phyloP scores from a whole-genome alignment of 2,329 filamentous ascomycete species.

The Trichoderma breve region DNA sequence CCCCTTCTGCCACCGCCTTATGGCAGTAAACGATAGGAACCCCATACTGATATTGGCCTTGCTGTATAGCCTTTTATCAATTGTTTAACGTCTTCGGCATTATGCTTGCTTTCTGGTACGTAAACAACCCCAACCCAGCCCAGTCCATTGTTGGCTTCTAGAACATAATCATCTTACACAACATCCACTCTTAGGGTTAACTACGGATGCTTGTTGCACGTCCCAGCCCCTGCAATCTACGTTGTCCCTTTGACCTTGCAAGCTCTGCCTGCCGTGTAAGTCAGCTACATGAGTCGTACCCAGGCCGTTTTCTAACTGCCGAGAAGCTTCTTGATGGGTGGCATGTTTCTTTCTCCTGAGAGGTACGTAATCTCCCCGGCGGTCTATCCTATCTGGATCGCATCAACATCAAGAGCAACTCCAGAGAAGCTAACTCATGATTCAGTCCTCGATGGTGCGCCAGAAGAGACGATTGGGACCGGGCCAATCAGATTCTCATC shows the following conservation, averaged over 20 bases:
- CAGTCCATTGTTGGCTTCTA: not conserved
- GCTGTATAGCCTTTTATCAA: constrained; percentile 44
- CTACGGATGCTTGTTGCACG: constrained; percentile 50
- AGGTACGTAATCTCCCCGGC: constrained; percentile 29
- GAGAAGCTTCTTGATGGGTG: constrained; percentile 49
- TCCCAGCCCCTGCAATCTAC: constrained; percentile 49
- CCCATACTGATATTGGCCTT: not conserved
- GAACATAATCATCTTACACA: constrained; percentile 28
- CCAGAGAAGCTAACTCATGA: constrained; percentile 23
- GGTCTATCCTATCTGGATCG: not conserved
- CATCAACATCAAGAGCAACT: not conserved
- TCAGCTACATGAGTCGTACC: not conserved
- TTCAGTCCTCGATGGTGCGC: constrained; percentile 66
- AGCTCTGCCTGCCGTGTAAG: constrained; percentile 57
- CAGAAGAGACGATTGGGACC: constrained; percentile 65
- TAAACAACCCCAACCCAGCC: constrained; percentile 26
- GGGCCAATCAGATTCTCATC: constrained; percentile 55
- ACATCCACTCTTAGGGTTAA: constrained; percentile 45
- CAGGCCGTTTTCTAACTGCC: constrained; percentile 4
- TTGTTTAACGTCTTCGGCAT: constrained; percentile 47
- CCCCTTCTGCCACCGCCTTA: not conserved
- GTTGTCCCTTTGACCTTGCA: constrained; percentile 65
- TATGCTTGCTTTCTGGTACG: constrained; percentile 43
- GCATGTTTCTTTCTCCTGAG: constrained; percentile 60
- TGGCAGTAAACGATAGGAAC: not conserved